These are phyloP conservation scores for Musa itinerans DNA, from an alignment of 176 grass and related monocot genomes.

Conservation along the genomic window DNA sequence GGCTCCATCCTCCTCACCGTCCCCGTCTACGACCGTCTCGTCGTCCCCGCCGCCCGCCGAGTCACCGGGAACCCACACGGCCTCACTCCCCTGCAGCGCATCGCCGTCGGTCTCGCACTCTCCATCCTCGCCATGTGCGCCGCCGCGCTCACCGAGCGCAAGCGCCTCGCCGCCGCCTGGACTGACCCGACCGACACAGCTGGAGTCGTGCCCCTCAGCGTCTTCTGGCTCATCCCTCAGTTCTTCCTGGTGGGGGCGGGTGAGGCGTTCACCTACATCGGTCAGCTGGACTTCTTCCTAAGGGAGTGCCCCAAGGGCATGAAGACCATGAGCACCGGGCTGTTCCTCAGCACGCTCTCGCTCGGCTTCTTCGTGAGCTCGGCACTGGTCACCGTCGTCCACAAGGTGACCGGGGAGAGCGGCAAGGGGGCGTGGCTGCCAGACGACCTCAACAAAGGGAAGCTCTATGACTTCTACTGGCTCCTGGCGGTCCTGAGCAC, in stretches of 20 bases:
- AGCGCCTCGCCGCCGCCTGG: slow-evolving; percentile 19
- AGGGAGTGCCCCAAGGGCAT: slow-evolving; percentile 92
- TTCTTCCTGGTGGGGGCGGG: slow-evolving; percentile 83
- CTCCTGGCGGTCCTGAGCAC: slow-evolving; percentile 49
- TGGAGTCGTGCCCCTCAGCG: slow-evolving; percentile 27
- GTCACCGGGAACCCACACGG: slow-evolving; percentile 60
- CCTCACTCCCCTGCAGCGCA: slow-evolving; percentile 69
- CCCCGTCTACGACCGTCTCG: slow-evolving; percentile 68
- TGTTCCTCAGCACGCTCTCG: slow-evolving; percentile 87
- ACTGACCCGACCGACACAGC: not conserved
- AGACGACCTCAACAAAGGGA: slow-evolving; percentile 57
- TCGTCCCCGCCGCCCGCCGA: slow-evolving; percentile 37
- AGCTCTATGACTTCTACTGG: slow-evolving; percentile 96
- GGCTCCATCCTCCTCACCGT: slow-evolving; percentile 74
- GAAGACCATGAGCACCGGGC: slow-evolving; percentile 97
- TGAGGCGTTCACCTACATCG: slow-evolving; percentile 96
- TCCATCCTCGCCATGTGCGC: slow-evolving; percentile 63
- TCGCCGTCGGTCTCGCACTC: slow-evolving; percentile 57
- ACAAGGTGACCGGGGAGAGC: slow-evolving; percentile 40
- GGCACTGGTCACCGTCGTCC: slow-evolving; percentile 53
- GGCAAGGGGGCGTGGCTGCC: slow-evolving; percentile 54
- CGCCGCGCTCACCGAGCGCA: slow-evolving; percentile 38
- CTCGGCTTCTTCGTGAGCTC: slow-evolving; percentile 93
- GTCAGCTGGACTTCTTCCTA: slow-evolving; percentile 90
- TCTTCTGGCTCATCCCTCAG: slow-evolving; percentile 87